Percentiles rank a stretch among this genome's conserved stretches.
These are phyloP conservation scores for Alternaria arborescens DNA, from an alignment of 2,329 filamentous ascomycete genomes.

Conservation along the genomic window DNA sequence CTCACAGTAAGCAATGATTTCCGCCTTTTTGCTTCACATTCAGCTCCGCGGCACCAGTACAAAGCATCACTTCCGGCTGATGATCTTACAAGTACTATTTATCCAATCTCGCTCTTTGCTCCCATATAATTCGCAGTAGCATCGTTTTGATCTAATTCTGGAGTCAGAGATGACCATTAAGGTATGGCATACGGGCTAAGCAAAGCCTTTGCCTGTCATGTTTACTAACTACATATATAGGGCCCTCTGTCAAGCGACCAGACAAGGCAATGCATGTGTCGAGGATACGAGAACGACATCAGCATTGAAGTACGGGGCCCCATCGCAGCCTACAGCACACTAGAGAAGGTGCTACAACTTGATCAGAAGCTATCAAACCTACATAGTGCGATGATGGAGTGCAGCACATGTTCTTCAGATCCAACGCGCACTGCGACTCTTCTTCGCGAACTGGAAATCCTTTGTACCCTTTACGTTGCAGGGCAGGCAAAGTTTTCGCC, in stretches of 20 bases:
- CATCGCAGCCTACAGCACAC: background rate
- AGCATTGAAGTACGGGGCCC: background rate
- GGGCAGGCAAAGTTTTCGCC: background rate
- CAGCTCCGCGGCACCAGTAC: too few species aligned
- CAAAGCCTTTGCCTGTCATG: background rate
- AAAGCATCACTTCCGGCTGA: too few species aligned
- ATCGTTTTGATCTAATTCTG: background rate
- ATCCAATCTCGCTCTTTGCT: background rate
- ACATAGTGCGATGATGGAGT: background rate
- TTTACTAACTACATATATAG: background rate
- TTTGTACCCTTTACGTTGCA: background rate
- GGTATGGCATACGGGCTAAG: background rate
- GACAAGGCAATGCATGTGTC: constrained; percentile 3
- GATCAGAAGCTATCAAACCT: background rate
- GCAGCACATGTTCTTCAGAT: constrained; percentile 1
- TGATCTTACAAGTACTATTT: background rate
- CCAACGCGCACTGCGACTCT: background rate
- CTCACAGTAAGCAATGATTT: background rate
- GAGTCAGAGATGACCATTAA: background rate
- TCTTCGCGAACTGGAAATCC: background rate
- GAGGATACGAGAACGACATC: background rate
- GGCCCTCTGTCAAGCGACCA: background rate
- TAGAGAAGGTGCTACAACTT: constrained; percentile 1
- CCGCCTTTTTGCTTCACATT: background rate
- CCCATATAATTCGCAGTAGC: background rate